A percentile compares a stretch with the other conserved stretches of the same genome.
Evolutionary conservation across 1,284 basidiomycete genomes (phyloP).

Genomic region (Cutaneotrichosporon spelunceum): DNA sequence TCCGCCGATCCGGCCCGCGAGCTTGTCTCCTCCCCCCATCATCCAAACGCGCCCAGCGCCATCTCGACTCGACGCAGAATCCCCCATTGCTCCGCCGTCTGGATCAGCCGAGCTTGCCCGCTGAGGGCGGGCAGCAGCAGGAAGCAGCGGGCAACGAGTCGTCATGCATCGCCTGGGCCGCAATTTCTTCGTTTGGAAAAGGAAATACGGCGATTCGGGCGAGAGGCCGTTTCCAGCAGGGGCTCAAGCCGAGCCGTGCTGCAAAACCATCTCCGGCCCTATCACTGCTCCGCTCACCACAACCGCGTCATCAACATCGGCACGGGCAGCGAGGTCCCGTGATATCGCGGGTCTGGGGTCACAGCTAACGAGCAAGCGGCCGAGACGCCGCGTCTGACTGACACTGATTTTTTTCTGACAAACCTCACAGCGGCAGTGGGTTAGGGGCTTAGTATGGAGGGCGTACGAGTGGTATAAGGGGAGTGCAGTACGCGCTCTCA

Average conservation of each 20-base stretch:
- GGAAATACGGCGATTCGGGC: background rate
- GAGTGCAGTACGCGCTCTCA: background rate
- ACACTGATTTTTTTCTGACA: background rate
- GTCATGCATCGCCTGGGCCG: no score
- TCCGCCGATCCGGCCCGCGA: background rate
- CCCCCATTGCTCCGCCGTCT: no score
- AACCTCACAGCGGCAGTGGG: background rate
- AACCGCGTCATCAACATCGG: background rate
- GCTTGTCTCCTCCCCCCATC: background rate
- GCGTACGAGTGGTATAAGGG: background rate
- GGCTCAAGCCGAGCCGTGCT: background rate
- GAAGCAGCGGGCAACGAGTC: no score
- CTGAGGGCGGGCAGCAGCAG: no score
- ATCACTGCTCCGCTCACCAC: background rate
- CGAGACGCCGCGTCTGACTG: background rate
- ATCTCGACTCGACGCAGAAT: background rate
- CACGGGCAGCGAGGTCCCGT: background rate
- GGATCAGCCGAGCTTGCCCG: no score
- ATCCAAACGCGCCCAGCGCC: no score
- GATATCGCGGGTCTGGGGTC: background rate
- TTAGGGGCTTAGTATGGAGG: no score
- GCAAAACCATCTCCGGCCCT: background rate
- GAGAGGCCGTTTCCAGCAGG: background rate
- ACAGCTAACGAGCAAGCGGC: background rate
- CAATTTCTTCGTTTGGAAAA: no score